Percentiles rank a stretch among this genome's conserved stretches.
These are phyloP conservation scores for Gymnopilus junonius DNA, from an alignment of 768 basidiomycete genomes.

Conservation along the genomic window DNA sequence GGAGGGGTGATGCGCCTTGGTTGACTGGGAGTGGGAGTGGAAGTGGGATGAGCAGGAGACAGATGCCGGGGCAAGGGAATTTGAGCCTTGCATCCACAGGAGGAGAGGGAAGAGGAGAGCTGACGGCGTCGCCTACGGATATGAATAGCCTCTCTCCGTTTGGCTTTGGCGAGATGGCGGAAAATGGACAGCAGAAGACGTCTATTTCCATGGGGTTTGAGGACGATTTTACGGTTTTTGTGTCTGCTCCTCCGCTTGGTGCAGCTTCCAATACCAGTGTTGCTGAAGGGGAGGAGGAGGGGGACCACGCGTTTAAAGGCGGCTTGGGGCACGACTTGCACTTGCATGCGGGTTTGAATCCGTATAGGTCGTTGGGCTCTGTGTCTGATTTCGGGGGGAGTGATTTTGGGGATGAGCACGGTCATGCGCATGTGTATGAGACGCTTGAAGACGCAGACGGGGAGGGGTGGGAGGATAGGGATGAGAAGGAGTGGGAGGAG, in stretches of 20 bases:
- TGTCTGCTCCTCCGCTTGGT: constrained; percentile 52
- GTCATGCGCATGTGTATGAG: constrained; percentile 11
- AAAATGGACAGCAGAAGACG: constrained; percentile 6
- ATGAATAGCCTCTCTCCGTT: constrained; percentile 11
- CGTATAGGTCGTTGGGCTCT: constrained; percentile 61
- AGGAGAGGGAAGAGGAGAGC: not conserved
- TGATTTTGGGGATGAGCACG: constrained; percentile 32
- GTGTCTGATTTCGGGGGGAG: constrained; percentile 60
- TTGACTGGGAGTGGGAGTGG: not conserved
- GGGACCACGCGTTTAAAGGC: not conserved
- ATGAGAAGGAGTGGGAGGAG: constrained; percentile 41
- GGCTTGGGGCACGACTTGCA: not conserved
- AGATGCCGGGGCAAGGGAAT: not conserved
- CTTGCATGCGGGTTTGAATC: not conserved
- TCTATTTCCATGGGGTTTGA: constrained; percentile 56
- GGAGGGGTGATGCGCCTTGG: not conserved
- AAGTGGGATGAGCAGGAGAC: not conserved
- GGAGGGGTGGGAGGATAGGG: constrained; percentile 32
- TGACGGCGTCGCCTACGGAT: constrained; percentile 6
- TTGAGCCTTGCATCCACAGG: not conserved
- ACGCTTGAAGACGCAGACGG: constrained; percentile 17
- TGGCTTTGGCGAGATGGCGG: not conserved
- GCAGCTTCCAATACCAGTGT: constrained; percentile 14
- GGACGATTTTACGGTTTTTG: constrained; percentile 80
- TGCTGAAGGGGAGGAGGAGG: not conserved